These are phyloP conservation scores for Asterophora parasitica DNA, from an alignment of 768 basidiomycete genomes.

Conservation along the genomic window DNA sequence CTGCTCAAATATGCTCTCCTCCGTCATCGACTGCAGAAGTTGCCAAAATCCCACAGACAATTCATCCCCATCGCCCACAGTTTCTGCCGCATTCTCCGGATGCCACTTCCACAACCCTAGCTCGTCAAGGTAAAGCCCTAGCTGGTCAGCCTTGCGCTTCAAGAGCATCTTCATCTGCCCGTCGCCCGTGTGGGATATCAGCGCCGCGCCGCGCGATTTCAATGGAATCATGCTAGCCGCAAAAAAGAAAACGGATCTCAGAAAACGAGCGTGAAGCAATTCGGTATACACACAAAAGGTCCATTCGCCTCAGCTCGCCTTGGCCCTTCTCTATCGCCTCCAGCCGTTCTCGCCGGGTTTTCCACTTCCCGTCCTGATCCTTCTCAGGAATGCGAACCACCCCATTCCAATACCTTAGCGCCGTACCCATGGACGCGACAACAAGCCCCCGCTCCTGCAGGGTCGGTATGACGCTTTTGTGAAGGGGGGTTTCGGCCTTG, in stretches of 20 bases:
- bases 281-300: constrained; percentile 29
- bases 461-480: constrained; percentile 34
- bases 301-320: constrained; percentile 36
- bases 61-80: constrained; percentile 1
- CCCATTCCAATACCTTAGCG: constrained; percentile 44
- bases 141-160: constrained; percentile 35
- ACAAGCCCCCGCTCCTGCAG: constrained; percentile 44
- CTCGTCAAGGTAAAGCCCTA: constrained; percentile 52
- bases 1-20: constrained; percentile 40
- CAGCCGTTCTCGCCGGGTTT: constrained; percentile 20
- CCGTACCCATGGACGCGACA: constrained; percentile 28
- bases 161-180: constrained; percentile 39
- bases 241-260: constrained; percentile 1
- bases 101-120: constrained; percentile 63
- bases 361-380: constrained; percentile 16
- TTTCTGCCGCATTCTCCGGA: constrained; percentile 1
- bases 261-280: constrained; percentile 4
- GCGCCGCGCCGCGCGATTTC: constrained; percentile 47
- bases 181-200: constrained; percentile 56
- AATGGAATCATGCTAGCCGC: constrained; percentile 37
- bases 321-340: constrained; percentile 21
- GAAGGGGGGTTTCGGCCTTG: constrained; percentile 12
- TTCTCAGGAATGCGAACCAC: constrained; percentile 43
- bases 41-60: constrained; percentile 38
- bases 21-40: constrained; percentile 36